These are phyloP conservation scores for Claviceps arundinis DNA, from an alignment of 2,329 filamentous ascomycete species.

Conservation along the genomic window DNA sequence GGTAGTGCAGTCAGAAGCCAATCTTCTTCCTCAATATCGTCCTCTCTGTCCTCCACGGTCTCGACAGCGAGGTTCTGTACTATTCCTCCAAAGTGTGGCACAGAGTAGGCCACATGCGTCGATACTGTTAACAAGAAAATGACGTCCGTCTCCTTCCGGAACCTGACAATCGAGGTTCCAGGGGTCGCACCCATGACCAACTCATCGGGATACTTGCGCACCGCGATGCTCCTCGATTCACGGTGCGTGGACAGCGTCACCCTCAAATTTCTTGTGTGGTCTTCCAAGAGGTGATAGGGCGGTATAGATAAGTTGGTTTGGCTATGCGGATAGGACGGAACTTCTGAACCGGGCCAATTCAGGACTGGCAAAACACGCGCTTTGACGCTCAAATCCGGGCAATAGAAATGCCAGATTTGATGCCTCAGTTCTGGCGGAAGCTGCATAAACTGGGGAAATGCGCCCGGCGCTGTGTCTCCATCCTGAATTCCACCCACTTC, in stretches of 20 bases:
- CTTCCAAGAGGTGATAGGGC: conserved; percentile 12
- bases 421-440: conserved; percentile 23
- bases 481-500: background rate
- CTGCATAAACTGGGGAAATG: conserved; percentile 13
- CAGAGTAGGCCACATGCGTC: background rate
- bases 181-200: conserved; percentile 15
- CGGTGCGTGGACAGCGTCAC: conserved; percentile 20
- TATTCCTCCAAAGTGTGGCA: conserved; percentile 17
- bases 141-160: conserved; percentile 20
- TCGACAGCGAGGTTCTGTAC: conserved; percentile 17
- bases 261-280: conserved; percentile 17
- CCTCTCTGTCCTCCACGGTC: conserved; percentile 1
- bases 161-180: conserved; percentile 15
- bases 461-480: background rate
- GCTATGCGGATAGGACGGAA: background rate
- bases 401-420: conserved; percentile 21
- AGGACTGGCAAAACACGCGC: conserved; percentile 12
- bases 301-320: conserved; percentile 8
- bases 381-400: conserved; percentile 14
- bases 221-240: conserved; percentile 22
- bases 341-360: background rate
- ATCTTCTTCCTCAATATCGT: background rate
- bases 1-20: background rate
- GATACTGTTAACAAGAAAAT: conserved; percentile 12
- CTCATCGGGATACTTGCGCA: conserved; percentile 18